Evolutionary conservation across 2,329 filamentous ascomycete species (phyloP), one percentile per base, ranked within the genome.

Genomic region (Aspergillus terreus): DNA sequence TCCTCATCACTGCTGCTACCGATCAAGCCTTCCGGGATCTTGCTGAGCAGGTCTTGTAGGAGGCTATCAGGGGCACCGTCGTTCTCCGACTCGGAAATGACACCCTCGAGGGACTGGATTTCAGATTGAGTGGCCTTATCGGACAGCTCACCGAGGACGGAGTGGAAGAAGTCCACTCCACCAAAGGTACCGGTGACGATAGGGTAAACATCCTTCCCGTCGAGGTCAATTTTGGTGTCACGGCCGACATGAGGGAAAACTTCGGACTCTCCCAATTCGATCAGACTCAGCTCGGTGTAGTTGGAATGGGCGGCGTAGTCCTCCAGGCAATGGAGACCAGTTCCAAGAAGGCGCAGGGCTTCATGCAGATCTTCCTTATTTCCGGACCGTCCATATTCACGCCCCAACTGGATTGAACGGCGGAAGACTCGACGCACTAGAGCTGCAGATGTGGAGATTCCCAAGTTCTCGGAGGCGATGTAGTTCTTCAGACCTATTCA

Each of bases 301-400:
- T 96, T 96, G 69, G 90, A 95, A 74, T 96, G 92, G 14, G 92
- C 92, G 49, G 91, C 86, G 75, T 86, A 97, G 68, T 96, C 92
- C 75, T 95, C 92, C 21, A 96, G 75, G 67, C 91, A 96, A 75
- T 97, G 92, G 50, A 91, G 82, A 33, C 87, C 92, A 52, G 91
- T 96, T 52, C 92, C 92, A 56, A 96, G 76, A 15, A 96, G 79
- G 49, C 92, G 85, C 44, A 96, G 82, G 50, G 91, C 88, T 73
- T 96, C 92, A 67, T 94, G 85, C 27, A 95, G 81, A 64, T 96
- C 91, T n/a, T 79, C 81, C 66, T 90, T 84, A 61, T 86, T 82
- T 50, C 82, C 76, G 58, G 78, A 83, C 35, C 79, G 75, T 52
- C 78, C 79, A 70, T 92, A 96, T 44, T 79, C 80, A 53, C 90